Conservation (phyloP, 768 basidiomycete species). For the Lentinus brumalis region DNA sequence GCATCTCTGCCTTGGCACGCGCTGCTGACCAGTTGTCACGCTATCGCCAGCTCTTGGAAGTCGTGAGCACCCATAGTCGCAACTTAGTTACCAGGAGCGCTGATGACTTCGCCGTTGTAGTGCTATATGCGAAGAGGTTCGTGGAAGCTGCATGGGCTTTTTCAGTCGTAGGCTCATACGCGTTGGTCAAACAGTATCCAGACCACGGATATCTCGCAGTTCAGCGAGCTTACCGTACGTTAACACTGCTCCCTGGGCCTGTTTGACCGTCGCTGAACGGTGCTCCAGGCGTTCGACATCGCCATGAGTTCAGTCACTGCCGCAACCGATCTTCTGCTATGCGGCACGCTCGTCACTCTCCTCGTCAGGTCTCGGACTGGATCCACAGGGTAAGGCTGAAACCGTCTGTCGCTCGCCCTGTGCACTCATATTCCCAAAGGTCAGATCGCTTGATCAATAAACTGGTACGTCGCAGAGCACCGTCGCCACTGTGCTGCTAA, state of each 20-base stretch:
- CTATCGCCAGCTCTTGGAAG: background rate
- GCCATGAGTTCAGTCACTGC: conserved; percentile 11
- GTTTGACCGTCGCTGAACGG: too few relatives aligned
- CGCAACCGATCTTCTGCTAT: conserved; percentile 11
- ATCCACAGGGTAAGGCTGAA: conserved; percentile 4
- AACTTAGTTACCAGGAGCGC: too few relatives aligned
- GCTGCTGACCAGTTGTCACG: background rate
- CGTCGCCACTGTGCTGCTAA: background rate
- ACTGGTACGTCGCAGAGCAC: conserved; percentile 1
- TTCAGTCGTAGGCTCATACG: background rate
- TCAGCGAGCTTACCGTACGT: conserved; percentile 5
- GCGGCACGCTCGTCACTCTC: conserved; percentile 7
- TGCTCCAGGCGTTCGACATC: conserved; percentile 6
- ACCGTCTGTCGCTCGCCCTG: background rate
- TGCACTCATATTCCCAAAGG: background rate
- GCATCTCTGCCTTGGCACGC: background rate
- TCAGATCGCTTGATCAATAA: conserved; percentile 18
- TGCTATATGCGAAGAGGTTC: conserved; percentile 14
- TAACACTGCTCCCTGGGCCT: too few relatives aligned
- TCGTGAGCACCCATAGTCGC: background rate
- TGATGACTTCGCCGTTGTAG: background rate
- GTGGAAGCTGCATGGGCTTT: background rate
- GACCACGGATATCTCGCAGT: conserved; percentile 8
- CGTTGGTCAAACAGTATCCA: background rate
- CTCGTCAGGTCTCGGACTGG: conserved; percentile 14